phyloP scores from a whole-genome alignment of 1,284 basidiomycete species.

The Ceratorhiza oryzae-sativae region DNA sequence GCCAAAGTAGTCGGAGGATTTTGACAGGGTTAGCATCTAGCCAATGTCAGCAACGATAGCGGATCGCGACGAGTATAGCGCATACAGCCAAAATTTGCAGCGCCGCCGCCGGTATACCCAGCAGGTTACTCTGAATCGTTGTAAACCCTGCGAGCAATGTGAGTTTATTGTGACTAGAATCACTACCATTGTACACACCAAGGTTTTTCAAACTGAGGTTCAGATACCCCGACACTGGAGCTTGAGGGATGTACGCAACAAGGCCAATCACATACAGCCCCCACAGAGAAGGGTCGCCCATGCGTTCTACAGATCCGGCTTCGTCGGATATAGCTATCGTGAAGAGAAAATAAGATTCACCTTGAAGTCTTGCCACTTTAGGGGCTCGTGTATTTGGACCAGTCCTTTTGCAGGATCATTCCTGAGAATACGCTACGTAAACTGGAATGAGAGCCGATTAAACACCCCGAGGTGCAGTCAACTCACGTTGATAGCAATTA shows the following conservation, averaged over 20 bases:
- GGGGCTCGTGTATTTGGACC: conserved; percentile 25
- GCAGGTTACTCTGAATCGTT: conserved; percentile 27
- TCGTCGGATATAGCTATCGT: neutral
- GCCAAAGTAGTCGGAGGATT: conserved; percentile 29
- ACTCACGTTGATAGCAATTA: conserved; percentile 33
- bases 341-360: neutral
- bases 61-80: neutral
- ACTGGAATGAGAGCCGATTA: neutral
- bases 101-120: conserved; percentile 18
- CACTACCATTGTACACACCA: neutral
- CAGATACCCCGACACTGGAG: conserved; percentile 8
- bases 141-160: neutral
- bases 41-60: neutral
- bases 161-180: neutral
- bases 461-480: too few relatives aligned
- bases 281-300: conserved; percentile 26
- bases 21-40: conserved; percentile 24
- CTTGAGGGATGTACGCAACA: conserved; percentile 24
- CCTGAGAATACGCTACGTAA: conserved; percentile 23
- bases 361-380: conserved; percentile 28
- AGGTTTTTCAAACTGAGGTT: conserved; percentile 32
- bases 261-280: conserved; percentile 17
- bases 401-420: conserved; percentile 34
- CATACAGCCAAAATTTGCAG: conserved; percentile 27
- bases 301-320: conserved; percentile 9